Evolutionary conservation across 1,284 basidiomycete genomes (phyloP).

Genomic region (Athelia sp.): DNA sequence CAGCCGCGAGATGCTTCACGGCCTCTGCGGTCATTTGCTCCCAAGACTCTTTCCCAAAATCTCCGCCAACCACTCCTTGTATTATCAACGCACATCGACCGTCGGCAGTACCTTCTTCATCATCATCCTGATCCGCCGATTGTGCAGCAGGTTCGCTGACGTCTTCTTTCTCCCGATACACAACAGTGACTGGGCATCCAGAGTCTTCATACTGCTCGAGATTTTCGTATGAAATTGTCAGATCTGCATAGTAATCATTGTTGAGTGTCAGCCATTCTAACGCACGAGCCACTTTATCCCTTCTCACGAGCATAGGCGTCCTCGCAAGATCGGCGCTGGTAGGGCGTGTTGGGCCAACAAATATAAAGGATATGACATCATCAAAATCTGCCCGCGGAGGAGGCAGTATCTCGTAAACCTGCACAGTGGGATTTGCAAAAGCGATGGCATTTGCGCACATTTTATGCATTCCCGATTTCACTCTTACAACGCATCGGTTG

Average conservation of each 20-base stretch:
- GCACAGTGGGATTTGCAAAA: constrained; percentile 5
- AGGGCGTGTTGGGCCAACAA: constrained; percentile 12
- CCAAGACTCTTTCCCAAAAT: constrained; percentile 5
- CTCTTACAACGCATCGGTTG: neutral
- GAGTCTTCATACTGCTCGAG: constrained; percentile 15
- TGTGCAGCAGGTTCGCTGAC: constrained; percentile 10
- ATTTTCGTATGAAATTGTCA: constrained; percentile 19
- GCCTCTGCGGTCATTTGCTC: constrained; percentile 10
- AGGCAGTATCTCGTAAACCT: constrained; percentile 7
- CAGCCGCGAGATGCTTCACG: constrained; percentile 12
- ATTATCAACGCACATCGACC: constrained; percentile 15
- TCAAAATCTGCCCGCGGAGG: constrained; percentile 7
- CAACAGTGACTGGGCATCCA: constrained; percentile 14
- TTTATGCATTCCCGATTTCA: constrained; percentile 2
- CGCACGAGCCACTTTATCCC: constrained; percentile 14
- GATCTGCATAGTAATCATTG: constrained; percentile 20
- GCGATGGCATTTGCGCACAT: constrained; percentile 7
- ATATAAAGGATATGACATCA: constrained; percentile 8
- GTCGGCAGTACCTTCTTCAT: constrained; percentile 8
- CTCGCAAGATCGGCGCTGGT: constrained; percentile 25
- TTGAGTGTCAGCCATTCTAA: constrained; percentile 27
- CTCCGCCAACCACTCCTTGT: constrained; percentile 11
- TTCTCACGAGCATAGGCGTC: constrained; percentile 23
- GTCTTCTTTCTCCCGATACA: constrained; percentile 8
- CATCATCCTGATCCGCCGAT: constrained; percentile 8